Evolutionary conservation across 2,329 filamentous ascomycete genomes (phyloP).

Genomic region (Rhynchosporium agropyri): DNA sequence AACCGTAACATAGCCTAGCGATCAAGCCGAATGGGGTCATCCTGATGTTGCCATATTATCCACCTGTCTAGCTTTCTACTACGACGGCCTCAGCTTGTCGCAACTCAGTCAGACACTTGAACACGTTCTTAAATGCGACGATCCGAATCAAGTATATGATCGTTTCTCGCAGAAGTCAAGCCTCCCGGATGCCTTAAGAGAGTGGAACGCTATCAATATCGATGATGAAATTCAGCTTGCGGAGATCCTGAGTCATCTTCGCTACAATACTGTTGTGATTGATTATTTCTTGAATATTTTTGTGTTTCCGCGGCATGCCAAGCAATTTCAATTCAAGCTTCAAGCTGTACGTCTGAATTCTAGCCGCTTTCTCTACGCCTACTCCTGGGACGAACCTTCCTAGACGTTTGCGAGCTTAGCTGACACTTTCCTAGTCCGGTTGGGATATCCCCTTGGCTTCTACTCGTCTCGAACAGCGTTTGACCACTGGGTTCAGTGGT

Average conservation of each 20-base stretch:
- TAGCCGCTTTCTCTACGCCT: neutral
- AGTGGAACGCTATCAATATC: conserved; percentile 61
- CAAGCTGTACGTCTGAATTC: conserved; percentile 47
- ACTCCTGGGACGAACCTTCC: neutral
- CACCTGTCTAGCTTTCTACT: conserved; percentile 70
- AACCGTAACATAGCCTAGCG: neutral
- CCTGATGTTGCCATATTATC: conserved; percentile 67
- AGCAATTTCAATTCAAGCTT: conserved; percentile 64
- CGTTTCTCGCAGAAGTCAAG: conserved; percentile 48
- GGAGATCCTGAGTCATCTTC: conserved; percentile 54
- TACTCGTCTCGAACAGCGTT: conserved; percentile 45
- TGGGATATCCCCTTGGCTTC: conserved; percentile 65
- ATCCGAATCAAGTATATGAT: conserved; percentile 58
- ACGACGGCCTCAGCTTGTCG: conserved; percentile 53
- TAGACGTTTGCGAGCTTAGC: neutral
- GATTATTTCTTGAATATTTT: conserved; percentile 65
- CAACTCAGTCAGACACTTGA: conserved; percentile 56
- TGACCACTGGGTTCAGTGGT: conserved; percentile 71
- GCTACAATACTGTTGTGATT: conserved; percentile 53
- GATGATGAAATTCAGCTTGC: conserved; percentile 56
- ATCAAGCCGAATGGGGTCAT: conserved; percentile 64
- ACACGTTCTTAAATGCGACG: conserved; percentile 56
- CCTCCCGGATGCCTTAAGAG: conserved; percentile 50
- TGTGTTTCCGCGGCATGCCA: conserved; percentile 67
- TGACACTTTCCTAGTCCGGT: conserved; percentile 48